phyloP scores from a whole-genome alignment of 495 filamentous ascomycete genomes.

The Penicillium odoratum region DNA sequence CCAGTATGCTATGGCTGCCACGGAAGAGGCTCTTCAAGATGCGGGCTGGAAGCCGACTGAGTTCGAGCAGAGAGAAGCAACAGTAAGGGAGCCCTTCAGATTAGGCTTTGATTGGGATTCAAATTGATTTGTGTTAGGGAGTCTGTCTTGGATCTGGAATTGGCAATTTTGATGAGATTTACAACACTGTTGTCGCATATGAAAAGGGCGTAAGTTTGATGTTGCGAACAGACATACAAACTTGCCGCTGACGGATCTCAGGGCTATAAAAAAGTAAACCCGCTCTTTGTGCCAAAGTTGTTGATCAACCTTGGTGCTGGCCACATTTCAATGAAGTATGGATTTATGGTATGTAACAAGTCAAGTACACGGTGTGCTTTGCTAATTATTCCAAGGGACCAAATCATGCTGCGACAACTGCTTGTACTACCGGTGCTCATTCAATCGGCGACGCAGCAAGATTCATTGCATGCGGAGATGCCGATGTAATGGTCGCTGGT shows the following conservation, averaged over 20 bases:
- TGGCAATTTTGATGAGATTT: slow-evolving; percentile 87
- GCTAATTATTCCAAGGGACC: slow-evolving; percentile 55
- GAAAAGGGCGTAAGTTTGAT: slow-evolving; percentile 62
- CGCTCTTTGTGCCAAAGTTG: slow-evolving; percentile 87
- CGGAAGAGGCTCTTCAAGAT: slow-evolving; percentile 83
- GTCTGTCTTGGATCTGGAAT: slow-evolving; percentile 96
- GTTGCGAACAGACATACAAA: not conserved
- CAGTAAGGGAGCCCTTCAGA: slow-evolving; percentile 42
- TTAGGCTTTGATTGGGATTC: not conserved
- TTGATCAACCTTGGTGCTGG: slow-evolving; percentile 94
- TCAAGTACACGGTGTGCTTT: not conserved
- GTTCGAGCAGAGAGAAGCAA: slow-evolving; percentile 63
- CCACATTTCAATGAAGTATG: slow-evolving; percentile 89
- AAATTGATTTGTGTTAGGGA: slow-evolving; percentile 48
- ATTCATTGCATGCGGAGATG: slow-evolving; percentile 87
- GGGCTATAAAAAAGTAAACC: slow-evolving; percentile 91
- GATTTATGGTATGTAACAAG: slow-evolving; percentile 59
- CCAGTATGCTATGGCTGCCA: slow-evolving; percentile 85
- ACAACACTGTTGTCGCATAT: slow-evolving; percentile 75
- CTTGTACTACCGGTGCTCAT: slow-evolving; percentile 94
- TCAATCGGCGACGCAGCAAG: slow-evolving; percentile 89
- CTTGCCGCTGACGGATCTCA: slow-evolving; percentile 25
- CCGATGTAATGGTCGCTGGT: slow-evolving; percentile 91
- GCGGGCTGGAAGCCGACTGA: slow-evolving; percentile 72
- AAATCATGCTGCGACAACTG: slow-evolving; percentile 87